Evolutionary conservation across 306 rosid species (phyloP).

Genomic region (Lathyrus sativus): DNA sequence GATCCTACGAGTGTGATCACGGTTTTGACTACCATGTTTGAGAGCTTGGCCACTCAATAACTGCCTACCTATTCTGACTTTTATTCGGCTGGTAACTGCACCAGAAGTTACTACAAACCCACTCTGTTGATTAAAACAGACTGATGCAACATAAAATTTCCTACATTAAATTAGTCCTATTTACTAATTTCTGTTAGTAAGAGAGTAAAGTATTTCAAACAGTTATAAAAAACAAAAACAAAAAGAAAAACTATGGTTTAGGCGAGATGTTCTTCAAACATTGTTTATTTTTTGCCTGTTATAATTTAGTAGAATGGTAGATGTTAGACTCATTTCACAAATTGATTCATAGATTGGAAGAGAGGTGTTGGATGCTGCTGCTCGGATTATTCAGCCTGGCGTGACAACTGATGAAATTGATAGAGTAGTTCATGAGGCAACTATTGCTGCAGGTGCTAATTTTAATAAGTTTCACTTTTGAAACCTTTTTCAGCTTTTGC

Average conservation of each 20-base stretch:
- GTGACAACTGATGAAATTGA: slow-evolving; percentile 96
- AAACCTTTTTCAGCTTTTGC: neutral
- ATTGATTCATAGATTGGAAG: slow-evolving; percentile 65
- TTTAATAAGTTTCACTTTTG: slow-evolving; percentile 20
- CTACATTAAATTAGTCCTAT: no score
- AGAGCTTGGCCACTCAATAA: no score
- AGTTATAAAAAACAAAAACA: neutral
- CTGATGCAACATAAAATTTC: no score
- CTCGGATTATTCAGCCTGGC: slow-evolving; percentile 80
- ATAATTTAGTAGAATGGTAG: neutral
- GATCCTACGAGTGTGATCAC: no score
- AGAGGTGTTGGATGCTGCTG: slow-evolving; percentile 92
- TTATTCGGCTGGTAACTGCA: no score
- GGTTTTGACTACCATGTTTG: no score
- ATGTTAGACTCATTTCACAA: neutral
- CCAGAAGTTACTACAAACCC: no score
- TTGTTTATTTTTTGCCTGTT: slow-evolving; percentile 5
- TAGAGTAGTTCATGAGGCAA: slow-evolving; percentile 88
- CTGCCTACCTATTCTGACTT: no score
- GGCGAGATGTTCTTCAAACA: neutral
- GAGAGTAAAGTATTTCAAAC: neutral
- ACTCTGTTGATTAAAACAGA: no score
- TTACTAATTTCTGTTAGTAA: no score
- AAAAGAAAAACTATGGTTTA: neutral
- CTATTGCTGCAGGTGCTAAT: slow-evolving; percentile 77